Conservation (phyloP, 2,329 filamentous ascomycete genomes). For the Verticillium zaregamsianum region DNA sequence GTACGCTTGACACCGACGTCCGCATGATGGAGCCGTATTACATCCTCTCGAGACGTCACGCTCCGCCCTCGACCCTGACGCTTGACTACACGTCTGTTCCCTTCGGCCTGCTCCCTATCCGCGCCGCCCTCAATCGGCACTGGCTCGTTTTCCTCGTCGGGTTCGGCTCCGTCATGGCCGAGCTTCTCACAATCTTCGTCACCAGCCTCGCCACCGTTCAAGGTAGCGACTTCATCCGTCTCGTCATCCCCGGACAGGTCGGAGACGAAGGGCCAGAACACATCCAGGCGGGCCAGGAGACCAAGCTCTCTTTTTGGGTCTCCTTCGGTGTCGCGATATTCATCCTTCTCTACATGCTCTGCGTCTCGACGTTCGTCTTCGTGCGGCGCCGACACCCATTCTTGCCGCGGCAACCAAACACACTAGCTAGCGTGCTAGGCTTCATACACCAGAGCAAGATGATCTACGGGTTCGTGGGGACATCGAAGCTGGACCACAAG, state of each 20-base stretch:
- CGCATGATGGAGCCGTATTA: conserved; percentile 74
- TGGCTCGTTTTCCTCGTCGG: conserved; percentile 64
- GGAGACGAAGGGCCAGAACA: conserved; percentile 4
- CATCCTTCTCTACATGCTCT: conserved; percentile 63
- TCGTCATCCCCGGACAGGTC: conserved; percentile 15
- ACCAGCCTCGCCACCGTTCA: conserved; percentile 63
- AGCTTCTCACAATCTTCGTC: conserved; percentile 67
- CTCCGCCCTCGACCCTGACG: conserved; percentile 60
- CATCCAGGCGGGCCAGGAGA: conserved; percentile 52
- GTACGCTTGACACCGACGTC: conserved; percentile 62
- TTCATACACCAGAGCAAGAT: conserved; percentile 80
- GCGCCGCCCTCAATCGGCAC: conserved; percentile 60
- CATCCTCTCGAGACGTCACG: conserved; percentile 62
- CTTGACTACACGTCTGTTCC: conserved; percentile 72
- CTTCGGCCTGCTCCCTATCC: conserved; percentile 60
- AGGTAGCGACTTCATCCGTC: conserved; percentile 53
- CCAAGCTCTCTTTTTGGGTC: conserved; percentile 59
- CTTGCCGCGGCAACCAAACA: conserved; percentile 72
- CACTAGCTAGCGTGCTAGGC: conserved; percentile 70
- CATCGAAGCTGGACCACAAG: conserved; percentile 55
- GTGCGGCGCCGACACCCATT: conserved; percentile 62
- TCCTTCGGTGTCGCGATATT: conserved; percentile 57
- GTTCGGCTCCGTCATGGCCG: conserved; percentile 66
- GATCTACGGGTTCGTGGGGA: conserved; percentile 71
- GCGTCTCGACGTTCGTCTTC: conserved; percentile 58